Evolutionary conservation across 1,284 basidiomycete species (phyloP), one percentile per base, ranked within the genome.

Genomic region (Boletus semigastroideus): DNA sequence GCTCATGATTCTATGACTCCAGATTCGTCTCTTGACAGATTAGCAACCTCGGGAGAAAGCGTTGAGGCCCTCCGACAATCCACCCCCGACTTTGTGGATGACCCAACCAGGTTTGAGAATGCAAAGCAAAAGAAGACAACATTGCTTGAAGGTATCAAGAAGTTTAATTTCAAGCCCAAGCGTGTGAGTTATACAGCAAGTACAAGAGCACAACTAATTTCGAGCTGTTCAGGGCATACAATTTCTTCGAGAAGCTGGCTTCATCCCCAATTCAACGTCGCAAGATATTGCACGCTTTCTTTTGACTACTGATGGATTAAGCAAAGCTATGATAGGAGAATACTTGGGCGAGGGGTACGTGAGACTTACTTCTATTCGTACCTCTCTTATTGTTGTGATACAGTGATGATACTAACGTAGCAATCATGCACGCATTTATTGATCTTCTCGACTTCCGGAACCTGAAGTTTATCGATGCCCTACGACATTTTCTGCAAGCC

Each of bases 131-230:
- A 94, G 74, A 99, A 99, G 77, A 99, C 92, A 33, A 94, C 90
- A 1, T 72, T 99, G 28, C 74, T 97, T 42, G 97, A 99, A 67
- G 98, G 96, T 28, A 92, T 99, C 69, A 94, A 90, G 72, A 94
- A 94, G 71, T 99, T 99, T 76, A 99, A 99, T 73, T 95, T 90
- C 76, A 99, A 98, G 73, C 95, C 97, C 12, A 98, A 97, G 72
- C 81, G 87, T 61, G 92, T 90, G 61, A 37, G 76, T 71, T 28
- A 19, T 27, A 48, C 4, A 31, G 50, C 31, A 19, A 31, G 30
- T 33, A 20, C 14, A 34, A 36, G 16, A 36, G 13, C 27, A 10
- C 36, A 45, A 11, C 49, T 47, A 44, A 51, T 51, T 44, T 59
- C 27, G 42, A 42, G 46, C 43, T 40, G 31, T 14, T 38, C 53